Conservation (phyloP, 1,139 yeast species). For the Blastobotrys proliferans region DNA sequence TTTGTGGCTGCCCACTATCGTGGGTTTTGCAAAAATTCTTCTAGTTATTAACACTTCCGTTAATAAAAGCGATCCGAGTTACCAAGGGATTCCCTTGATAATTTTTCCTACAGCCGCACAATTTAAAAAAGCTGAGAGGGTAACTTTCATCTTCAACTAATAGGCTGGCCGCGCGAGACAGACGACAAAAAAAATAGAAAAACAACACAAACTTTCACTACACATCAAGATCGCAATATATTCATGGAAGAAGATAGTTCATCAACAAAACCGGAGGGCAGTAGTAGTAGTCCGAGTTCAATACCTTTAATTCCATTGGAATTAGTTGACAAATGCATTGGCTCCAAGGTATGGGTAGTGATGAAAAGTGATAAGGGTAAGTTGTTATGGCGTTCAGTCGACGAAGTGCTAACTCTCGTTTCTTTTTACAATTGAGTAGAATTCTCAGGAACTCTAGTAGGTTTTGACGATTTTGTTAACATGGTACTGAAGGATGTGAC, state of each 20-base stretch:
- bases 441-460: conserved; percentile 80
- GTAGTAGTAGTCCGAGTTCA: background rate
- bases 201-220: background rate
- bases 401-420: too few relatives aligned
- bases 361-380: conserved; percentile 41
- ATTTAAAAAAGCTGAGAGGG: too few relatives aligned
- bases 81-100: too few relatives aligned
- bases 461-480: conserved; percentile 94
- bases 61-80: too few relatives aligned
- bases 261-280: background rate
- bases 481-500: conserved; percentile 81
- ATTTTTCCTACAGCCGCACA: too few relatives aligned
- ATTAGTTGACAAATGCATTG: conserved; percentile 82
- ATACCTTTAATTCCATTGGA: conserved; percentile 61
- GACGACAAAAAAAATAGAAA: background rate
- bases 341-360: conserved; percentile 72
- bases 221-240: background rate
- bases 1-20: too few relatives aligned
- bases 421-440: too few relatives aligned
- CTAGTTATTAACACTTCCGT: too few relatives aligned
- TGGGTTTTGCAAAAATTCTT: too few relatives aligned
- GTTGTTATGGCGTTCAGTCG: too few relatives aligned
- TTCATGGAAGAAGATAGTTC: background rate
- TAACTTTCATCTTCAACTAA: too few relatives aligned
- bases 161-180: too few relatives aligned